Percentiles rank a stretch among this genome's conserved stretches.
Evolutionary conservation across 805 yeast genomes (phyloP).

Genomic region (Zygosaccharomyces kombuchaensis): DNA sequence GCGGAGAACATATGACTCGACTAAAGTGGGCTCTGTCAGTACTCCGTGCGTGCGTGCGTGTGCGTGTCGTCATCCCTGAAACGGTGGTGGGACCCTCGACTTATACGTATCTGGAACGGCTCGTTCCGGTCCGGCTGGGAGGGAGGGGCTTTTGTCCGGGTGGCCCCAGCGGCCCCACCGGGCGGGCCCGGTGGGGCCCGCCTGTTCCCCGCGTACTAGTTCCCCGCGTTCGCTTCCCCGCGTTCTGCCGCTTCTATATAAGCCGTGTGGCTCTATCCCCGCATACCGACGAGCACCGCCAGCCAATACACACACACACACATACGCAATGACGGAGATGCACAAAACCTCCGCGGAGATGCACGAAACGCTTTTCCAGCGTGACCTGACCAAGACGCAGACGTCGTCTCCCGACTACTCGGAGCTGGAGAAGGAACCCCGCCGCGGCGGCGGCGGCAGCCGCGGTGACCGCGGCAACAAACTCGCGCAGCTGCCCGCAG

Average conservation of each 20-base stretch:
- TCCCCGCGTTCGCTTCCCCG: slow-evolving; percentile 5
- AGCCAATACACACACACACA: slow-evolving; percentile 3
- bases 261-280: slow-evolving; percentile 3
- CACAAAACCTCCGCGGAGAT: not conserved
- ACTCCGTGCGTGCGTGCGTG: not conserved
- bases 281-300: not conserved
- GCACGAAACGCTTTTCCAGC: slow-evolving; percentile 7
- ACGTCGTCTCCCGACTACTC: not conserved
- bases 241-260: slow-evolving; percentile 2
- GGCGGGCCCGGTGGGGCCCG: not conserved
- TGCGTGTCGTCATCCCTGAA: not conserved
- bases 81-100: not conserved
- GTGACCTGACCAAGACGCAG: not conserved
- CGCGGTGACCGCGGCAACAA: slow-evolving; percentile 36
- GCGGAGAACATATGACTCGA: slow-evolving; percentile 1
- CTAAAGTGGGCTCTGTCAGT: not conserved
- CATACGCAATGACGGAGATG: not conserved
- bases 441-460: not conserved
- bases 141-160: not conserved
- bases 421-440: not conserved
- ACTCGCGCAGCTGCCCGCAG: slow-evolving; percentile 53
- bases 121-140: not conserved
- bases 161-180: not conserved
- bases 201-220: not conserved
- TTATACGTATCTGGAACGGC: not conserved